Evolutionary conservation across 106 monocot genomes (phyloP).

Genomic region (Allium cepa): DNA sequence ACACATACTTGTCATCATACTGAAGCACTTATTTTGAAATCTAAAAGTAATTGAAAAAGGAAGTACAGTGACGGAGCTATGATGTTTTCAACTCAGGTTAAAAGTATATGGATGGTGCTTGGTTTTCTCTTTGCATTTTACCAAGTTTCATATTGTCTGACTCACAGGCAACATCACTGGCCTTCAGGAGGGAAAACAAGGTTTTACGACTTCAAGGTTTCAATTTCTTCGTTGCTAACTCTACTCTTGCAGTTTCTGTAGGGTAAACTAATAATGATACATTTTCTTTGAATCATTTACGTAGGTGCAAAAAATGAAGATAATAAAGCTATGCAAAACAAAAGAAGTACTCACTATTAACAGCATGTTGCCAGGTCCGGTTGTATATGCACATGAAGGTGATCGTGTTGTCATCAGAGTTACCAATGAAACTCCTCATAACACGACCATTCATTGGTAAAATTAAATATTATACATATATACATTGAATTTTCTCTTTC

Average conservation of each 20-base stretch:
- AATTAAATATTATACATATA: no score
- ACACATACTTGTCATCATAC: no score
- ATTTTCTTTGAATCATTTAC: not conserved
- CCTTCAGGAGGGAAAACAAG: constrained; percentile 2
- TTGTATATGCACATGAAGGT: constrained; percentile 4
- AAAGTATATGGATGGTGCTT: not conserved
- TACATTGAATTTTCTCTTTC: no score
- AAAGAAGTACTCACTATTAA: constrained; percentile 9
- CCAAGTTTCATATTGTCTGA: not conserved
- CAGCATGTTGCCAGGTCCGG: constrained; percentile 5
- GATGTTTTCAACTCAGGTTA: not conserved
- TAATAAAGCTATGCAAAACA: constrained; percentile 8
- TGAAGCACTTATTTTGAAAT: not conserved
- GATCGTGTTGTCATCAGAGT: constrained; percentile 8
- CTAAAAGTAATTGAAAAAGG: not conserved
- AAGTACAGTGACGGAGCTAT: not conserved
- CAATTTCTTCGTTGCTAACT: not conserved
- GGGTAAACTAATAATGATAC: not conserved
- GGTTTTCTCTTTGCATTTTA: not conserved
- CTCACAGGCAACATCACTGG: not conserved
- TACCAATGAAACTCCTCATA: constrained; percentile 11
- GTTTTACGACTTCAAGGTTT: constrained; percentile 15
- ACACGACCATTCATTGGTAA: constrained; percentile 9
- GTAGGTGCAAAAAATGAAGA: constrained; percentile 6
- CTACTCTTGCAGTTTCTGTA: not conserved